Base-by-base conservation (phyloP, 1,139 yeast species). In the Zygoascus hellenicus region DNA sequence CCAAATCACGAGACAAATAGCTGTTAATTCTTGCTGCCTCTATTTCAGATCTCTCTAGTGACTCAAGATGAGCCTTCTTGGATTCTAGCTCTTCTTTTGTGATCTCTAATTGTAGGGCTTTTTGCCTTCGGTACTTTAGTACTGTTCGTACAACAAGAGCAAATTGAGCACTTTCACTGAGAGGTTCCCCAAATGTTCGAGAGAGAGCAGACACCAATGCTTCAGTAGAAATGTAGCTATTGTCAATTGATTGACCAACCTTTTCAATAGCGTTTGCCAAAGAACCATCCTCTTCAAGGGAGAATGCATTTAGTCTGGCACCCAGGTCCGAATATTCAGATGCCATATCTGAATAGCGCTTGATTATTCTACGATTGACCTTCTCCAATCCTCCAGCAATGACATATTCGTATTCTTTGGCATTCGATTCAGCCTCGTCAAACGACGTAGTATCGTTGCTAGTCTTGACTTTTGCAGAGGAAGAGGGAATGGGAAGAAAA, bases 151-250 rank as follows among this genome's bases (percentile, higher is more conserved):
- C 78, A 0, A 83, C 81, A 5, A 75, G 72, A 0, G 94, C 80
- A 65, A 83, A 81, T 58, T 85, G 88, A 11, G 84, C 89, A 14
- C 86, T 78, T 60, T 90, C 97, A 5, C 86, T 81, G 31, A 90
- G 69, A 3, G 95, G 95, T 60, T 90, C 97, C 36, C 87, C 77
- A 56, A 89, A 82, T 47, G 80, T 78, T 9, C 87, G 77, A 52
- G 86, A 81, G 41, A 90, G 69, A 41, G 80, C 78, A 36, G 80
- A 76, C n/a, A 83, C 81, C 17, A 90, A 70, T 4, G 80, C 72
- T 53, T 82, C 85, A 35, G 88, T 74, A 11, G 85, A 75, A 38
- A 83, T 71, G 49, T 80, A 81, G 32, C 81, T 79, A 39, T 85
- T 75, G 60, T 88, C 96, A 58, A 84, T 81, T 0, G 85, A 81